Base-by-base conservation (phyloP, 768 basidiomycete species). In the Termitomyces sp. region DNA sequence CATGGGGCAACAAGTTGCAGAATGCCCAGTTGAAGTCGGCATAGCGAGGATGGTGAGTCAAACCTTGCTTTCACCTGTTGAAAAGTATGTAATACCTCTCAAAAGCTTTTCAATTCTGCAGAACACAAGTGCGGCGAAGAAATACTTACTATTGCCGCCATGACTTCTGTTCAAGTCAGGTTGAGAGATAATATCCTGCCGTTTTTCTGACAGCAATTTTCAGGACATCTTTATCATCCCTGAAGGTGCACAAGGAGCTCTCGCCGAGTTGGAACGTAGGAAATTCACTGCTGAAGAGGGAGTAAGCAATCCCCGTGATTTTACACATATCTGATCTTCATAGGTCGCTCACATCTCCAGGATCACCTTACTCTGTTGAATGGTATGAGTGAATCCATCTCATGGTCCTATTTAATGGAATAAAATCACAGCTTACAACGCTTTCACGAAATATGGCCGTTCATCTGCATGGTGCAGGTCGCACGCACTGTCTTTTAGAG, bases 241-340 rank as follows among this genome's bases (percentile, higher is more conserved):
- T 4, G 92, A 94, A 2, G 95, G 94, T 6, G 86, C 90, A 8
- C 82, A 85, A 6, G 93, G 93, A 13, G 93, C 94, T 1, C 71
- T 94, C 36, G 94, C 91, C 4, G 96, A 98, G 73, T 77, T 98
- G 15, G 96, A 98, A 73, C 81, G 94, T 55, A 78, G 97, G 60
- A 98, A 98, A 71, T 98, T 98, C 68, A 98, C 94, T 0, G 94
- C 96, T 0, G 96, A 98, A 74, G 97, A 99, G 84, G 97, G 97
- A 69, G 94, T 94, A 62, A 68, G 84, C 76, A 44, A 8, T 28
- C 45, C n/a, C 58, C 20, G 20, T 8, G 35, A 20, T 22, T 18
- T 53, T 15, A 39, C 58, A 36, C 52, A 55, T 56, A 24, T 48
- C 4, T 55, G 62, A n/a, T 53, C 39, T 54, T 60, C 60, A 67